Conservation (phyloP, 768 basidiomycete species). For the Psilocybe sp. region DNA sequence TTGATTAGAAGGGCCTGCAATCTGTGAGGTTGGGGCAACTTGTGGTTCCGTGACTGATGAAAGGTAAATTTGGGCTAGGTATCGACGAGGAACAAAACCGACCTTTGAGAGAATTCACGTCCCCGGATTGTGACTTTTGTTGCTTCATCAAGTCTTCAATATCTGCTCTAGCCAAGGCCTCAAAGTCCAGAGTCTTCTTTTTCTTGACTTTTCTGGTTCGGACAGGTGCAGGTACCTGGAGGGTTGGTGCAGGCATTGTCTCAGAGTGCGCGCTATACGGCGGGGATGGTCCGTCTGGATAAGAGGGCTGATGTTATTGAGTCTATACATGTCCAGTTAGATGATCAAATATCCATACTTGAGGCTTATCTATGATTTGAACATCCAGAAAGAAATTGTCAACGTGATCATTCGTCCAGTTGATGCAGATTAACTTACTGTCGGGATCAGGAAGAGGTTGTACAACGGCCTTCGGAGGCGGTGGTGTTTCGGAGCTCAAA, state of each 20-base stretch:
- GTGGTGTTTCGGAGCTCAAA: not conserved
- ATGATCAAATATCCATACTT: not conserved
- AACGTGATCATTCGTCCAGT: not conserved
- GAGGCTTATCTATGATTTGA: constrained; percentile 4
- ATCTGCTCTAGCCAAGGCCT: constrained; percentile 26
- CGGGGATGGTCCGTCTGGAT: too few species aligned
- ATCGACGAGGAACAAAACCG: not conserved
- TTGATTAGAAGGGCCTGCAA: too few species aligned
- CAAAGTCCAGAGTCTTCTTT: constrained; percentile 23
- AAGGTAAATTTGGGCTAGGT: not conserved
- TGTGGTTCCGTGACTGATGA: too few species aligned
- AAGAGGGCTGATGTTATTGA: too few species aligned
- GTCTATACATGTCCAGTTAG: too few species aligned
- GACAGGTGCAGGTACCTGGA: not conserved
- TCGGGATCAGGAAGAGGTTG: not conserved
- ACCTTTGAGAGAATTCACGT: not conserved
- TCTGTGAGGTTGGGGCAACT: too few species aligned
- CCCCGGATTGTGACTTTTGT: constrained; percentile 4
- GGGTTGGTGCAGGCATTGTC: not conserved
- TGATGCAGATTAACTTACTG: not conserved
- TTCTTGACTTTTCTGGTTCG: constrained; percentile 22
- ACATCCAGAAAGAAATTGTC: not conserved
- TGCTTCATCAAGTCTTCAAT: constrained; percentile 22
- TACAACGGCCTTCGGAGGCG: not conserved
- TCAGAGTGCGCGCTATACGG: too few species aligned